Evolutionary conservation across 106 monocot species (phyloP).

Genomic region (Alisma plantagoaquatica): DNA sequence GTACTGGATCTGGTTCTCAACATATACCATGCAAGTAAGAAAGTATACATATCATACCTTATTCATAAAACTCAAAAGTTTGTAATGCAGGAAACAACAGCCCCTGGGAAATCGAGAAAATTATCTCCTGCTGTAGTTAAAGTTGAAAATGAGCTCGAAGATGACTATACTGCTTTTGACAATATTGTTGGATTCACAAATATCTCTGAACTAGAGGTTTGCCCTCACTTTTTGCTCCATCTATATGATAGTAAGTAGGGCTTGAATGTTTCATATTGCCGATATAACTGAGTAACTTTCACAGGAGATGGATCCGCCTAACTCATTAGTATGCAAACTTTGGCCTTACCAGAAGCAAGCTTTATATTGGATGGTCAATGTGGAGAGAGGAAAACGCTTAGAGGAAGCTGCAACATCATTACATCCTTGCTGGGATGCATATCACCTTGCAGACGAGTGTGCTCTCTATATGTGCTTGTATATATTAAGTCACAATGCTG

Average conservation of each 20-base stretch:
- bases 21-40: no score
- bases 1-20: constrained; percentile 25
- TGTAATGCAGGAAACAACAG: no score
- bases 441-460: constrained; percentile 73
- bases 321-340: constrained; percentile 58
- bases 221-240: no score
- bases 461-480: constrained; percentile 1
- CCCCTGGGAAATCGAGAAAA: constrained; percentile 46
- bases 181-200: constrained; percentile 63
- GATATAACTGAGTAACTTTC: not conserved
- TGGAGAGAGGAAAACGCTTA: constrained; percentile 59
- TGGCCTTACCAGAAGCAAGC: constrained; percentile 93
- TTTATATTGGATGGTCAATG: constrained; percentile 80
- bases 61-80: no score
- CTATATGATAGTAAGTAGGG: no score
- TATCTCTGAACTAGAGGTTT: constrained; percentile 55
- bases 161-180: constrained; percentile 51
- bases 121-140: constrained; percentile 28
- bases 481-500: not conserved
- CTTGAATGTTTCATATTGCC: not conserved
- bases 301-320: constrained; percentile 71
- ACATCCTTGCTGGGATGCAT: constrained; percentile 95
- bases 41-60: no score
- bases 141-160: constrained; percentile 26
- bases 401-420: constrained; percentile 62